Evolutionary conservation across 2,329 filamentous ascomycete genomes (phyloP).

Genomic region (Thermomyces lanuginosus): DNA sequence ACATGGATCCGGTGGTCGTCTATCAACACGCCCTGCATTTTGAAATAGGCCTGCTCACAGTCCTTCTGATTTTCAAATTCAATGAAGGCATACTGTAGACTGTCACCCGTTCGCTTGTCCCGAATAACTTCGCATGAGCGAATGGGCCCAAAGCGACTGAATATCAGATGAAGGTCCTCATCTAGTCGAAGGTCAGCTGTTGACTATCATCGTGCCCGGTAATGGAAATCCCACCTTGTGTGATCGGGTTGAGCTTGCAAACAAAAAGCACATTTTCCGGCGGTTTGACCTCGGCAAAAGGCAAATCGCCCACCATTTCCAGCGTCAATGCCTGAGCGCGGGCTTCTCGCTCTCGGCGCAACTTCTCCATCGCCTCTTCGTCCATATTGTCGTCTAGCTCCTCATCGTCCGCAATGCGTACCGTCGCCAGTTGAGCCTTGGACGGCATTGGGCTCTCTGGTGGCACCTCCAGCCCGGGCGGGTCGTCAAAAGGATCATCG

Average conservation of each 20-base stretch:
- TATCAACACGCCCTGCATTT: slow-evolving; percentile 95
- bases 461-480: slow-evolving; percentile 57
- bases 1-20: slow-evolving; percentile 96
- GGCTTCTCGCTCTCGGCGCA: slow-evolving; percentile 74
- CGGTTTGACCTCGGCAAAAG: slow-evolving; percentile 92
- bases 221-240: slow-evolving; percentile 38
- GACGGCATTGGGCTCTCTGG: slow-evolving; percentile 65
- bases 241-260: slow-evolving; percentile 96
- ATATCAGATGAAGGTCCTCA: slow-evolving; percentile 87
- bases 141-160: slow-evolving; percentile 90
- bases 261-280: slow-evolving; percentile 96
- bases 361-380: slow-evolving; percentile 62
- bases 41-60: slow-evolving; percentile 91
- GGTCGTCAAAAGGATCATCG: slow-evolving; percentile 84
- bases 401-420: slow-evolving; percentile 82
- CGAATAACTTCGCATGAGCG: slow-evolving; percentile 91
- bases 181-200: slow-evolving; percentile 33
- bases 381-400: slow-evolving; percentile 63
- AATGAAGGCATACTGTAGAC: slow-evolving; percentile 92
- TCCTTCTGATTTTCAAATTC: slow-evolving; percentile 87
- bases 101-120: slow-evolving; percentile 85
- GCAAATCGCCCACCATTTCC: slow-evolving; percentile 94
- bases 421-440: slow-evolving; percentile 73
- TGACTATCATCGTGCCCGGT: background rate
- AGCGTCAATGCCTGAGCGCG: slow-evolving; percentile 85